Conservation (phyloP, 2,329 filamentous ascomycete species). For the Aaosphaeria pasadenensis region DNA sequence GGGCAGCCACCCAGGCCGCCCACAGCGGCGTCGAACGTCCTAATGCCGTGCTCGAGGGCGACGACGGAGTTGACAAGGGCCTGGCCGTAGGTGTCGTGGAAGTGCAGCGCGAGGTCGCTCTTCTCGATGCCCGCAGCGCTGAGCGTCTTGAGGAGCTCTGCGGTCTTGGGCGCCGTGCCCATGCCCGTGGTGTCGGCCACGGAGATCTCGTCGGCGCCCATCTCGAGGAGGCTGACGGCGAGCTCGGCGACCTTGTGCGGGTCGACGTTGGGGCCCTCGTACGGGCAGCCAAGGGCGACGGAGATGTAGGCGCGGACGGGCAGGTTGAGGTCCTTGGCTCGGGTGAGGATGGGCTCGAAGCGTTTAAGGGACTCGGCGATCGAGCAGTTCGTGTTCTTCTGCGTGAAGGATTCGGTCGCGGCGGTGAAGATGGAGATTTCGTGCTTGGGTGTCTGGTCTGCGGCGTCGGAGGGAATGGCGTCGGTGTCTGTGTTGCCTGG, state of each 20-base stretch:
- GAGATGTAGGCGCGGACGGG: slow-evolving; percentile 76
- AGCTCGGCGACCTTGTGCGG: slow-evolving; percentile 61
- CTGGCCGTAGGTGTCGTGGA: slow-evolving; percentile 86
- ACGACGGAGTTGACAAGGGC: slow-evolving; percentile 80
- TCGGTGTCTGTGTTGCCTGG: slow-evolving; percentile 44
- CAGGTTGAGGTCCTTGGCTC: slow-evolving; percentile 62
- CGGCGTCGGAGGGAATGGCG: slow-evolving; percentile 42
- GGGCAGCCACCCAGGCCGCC: slow-evolving; percentile 81
- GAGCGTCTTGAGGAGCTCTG: slow-evolving; percentile 63
- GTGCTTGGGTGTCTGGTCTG: slow-evolving; percentile 26
- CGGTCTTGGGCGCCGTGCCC: slow-evolving; percentile 73
- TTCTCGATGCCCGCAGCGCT: slow-evolving; percentile 64
- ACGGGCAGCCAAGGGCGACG: slow-evolving; percentile 73
- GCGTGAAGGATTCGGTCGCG: slow-evolving; percentile 76
- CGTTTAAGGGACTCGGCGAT: slow-evolving; percentile 69
- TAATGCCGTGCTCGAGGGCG: slow-evolving; percentile 71
- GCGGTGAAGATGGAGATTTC: slow-evolving; percentile 80
- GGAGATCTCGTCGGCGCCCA: slow-evolving; percentile 87
- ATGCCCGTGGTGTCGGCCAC: slow-evolving; percentile 90
- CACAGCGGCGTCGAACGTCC: slow-evolving; percentile 77
- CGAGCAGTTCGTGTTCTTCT: slow-evolving; percentile 78
- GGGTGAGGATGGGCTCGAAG: slow-evolving; percentile 68
- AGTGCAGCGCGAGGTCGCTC: slow-evolving; percentile 76
- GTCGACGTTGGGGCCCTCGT: slow-evolving; percentile 61
- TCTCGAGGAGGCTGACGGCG: slow-evolving; percentile 67